Evolutionary conservation across 2,329 filamentous ascomycete genomes (phyloP).

Genomic region (Malbranchea zuffiana): DNA sequence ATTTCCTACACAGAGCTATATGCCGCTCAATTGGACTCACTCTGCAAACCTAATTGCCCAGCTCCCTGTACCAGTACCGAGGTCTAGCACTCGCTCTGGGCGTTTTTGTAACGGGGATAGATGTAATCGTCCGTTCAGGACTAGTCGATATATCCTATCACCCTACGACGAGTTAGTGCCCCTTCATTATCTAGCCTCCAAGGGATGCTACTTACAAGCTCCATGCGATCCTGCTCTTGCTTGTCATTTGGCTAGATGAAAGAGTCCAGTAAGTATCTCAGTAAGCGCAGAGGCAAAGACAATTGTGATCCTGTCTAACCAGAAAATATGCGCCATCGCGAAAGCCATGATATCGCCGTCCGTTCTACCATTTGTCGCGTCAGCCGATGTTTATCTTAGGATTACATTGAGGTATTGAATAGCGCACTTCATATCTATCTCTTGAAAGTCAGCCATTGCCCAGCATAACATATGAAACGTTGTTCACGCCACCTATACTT

Average conservation of each 20-base stretch:
- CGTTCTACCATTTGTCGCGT: too few relatives aligned
- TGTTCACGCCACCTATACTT: conserved; percentile 14
- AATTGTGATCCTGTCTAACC: conserved; percentile 6
- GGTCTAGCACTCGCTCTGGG: conserved; percentile 11
- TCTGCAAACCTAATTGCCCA: conserved; percentile 14
- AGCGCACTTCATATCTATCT: conserved; percentile 8
- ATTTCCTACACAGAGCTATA: background rate
- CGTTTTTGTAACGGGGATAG: conserved; percentile 7
- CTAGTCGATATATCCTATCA: conserved; percentile 9
- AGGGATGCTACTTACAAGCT: conserved; percentile 10
- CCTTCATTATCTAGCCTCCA: background rate
- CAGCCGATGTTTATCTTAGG: too few relatives aligned
- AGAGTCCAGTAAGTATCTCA: background rate
- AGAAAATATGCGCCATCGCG: conserved; percentile 13
- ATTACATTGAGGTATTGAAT: too few relatives aligned
- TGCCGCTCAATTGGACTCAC: conserved; percentile 10
- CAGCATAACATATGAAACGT: conserved; percentile 12
- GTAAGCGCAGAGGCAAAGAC: background rate
- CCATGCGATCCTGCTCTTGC: conserved; percentile 14
- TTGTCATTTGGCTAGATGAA: conserved; percentile 14
- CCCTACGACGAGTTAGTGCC: conserved; percentile 3
- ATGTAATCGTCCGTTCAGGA: conserved; percentile 11
- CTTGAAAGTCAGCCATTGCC: conserved; percentile 12
- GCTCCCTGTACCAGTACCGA: conserved; percentile 12
- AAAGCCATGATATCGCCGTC: conserved; percentile 13